Percentiles rank a stretch among this genome's conserved stretches.
Conservation (phyloP, 768 basidiomycete species). For the Cyclocybe aegerita region DNA sequence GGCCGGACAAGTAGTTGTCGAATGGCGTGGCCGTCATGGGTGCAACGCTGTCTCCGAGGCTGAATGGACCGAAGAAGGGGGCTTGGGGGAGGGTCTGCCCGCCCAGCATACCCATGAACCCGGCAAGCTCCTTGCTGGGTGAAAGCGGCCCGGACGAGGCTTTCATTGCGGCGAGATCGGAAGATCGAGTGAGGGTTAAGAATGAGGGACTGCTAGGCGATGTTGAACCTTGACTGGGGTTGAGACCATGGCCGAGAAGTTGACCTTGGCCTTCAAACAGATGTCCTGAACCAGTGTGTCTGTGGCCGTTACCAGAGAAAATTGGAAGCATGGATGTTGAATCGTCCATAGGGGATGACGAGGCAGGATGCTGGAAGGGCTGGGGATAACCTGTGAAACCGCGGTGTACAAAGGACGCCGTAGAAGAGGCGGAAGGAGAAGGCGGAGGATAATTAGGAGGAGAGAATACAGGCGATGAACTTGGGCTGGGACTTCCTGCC, state of each 20-base stretch:
- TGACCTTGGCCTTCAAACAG: not conserved
- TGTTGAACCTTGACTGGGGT: no score
- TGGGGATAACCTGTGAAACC: slow-evolving; percentile 9
- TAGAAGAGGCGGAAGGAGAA: slow-evolving; percentile 3
- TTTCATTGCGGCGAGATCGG: no score
- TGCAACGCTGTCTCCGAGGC: slow-evolving; percentile 8
- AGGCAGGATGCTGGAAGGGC: not conserved
- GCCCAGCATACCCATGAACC: slow-evolving; percentile 38
- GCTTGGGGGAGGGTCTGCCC: slow-evolving; percentile 39
- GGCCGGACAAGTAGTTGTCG: not conserved
- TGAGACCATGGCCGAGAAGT: no score
- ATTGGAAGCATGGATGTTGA: no score
- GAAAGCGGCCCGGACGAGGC: slow-evolving; percentile 5
- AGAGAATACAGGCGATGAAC: slow-evolving; percentile 12
- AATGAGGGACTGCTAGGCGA: no score
- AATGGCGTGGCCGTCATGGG: not conserved
- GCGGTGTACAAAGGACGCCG: not conserved
- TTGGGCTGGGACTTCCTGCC: slow-evolving; percentile 14
- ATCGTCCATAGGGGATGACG: no score
- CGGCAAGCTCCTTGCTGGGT: slow-evolving; percentile 26
- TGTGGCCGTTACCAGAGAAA: slow-evolving; percentile 4
- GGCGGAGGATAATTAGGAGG: slow-evolving; percentile 5
- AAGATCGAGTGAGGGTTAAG: no score
- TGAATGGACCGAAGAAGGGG: slow-evolving; percentile 26
- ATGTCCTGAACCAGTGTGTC: not conserved